Base-by-base conservation (phyloP, 495 filamentous ascomycete species). In the Aspergillus taichungensis region DNA sequence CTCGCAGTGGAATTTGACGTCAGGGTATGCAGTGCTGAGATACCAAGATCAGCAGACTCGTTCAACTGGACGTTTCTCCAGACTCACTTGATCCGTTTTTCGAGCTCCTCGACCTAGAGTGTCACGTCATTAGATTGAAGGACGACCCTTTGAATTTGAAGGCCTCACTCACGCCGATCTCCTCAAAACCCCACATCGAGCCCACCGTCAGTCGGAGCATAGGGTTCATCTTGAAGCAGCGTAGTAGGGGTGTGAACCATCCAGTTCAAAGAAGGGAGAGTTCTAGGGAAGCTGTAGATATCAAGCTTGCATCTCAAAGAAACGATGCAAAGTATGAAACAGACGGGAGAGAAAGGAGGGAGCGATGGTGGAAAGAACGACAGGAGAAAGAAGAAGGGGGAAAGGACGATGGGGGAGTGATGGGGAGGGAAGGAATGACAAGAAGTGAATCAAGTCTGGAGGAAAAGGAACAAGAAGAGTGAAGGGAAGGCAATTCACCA, bases 171-270 rank as follows among this genome's bases (percentile, higher is more conserved):
- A 57, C 57, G 28, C 54, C 57, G 14, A 54, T 52, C 10, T 43
- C 48, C 30, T 61, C 57, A 32, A 61, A 57, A 0, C 37, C 57
- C 45, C 50, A 61, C 49, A 54, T 52, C 0, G 54, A 61, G 5
- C 54, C 57, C n/a, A 55, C 34, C 1, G 37, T 55, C 35, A 61
- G 24, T 0, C 54, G 45, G 12, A 51, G 50, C 10, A 45, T 48
- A 1, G 40, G 29, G 3, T 47, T 42, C 52, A 61, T 61, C 13
- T 34, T 5, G 9, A 12, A 10, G 32, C 32, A 10, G 32, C 5
- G 9, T 34, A 12, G 2, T 12, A 34, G 32, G 18, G 18, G 18
- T 24, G 18, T 24, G 4, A 24, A 24, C 18, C 18, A 24, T 24
- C 18, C 18, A 24, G 4, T 1, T 2, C 1, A 24, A 4, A 24